Conservation (phyloP, 495 filamentous ascomycete genomes). For the Neurospora hispaniola region DNA sequence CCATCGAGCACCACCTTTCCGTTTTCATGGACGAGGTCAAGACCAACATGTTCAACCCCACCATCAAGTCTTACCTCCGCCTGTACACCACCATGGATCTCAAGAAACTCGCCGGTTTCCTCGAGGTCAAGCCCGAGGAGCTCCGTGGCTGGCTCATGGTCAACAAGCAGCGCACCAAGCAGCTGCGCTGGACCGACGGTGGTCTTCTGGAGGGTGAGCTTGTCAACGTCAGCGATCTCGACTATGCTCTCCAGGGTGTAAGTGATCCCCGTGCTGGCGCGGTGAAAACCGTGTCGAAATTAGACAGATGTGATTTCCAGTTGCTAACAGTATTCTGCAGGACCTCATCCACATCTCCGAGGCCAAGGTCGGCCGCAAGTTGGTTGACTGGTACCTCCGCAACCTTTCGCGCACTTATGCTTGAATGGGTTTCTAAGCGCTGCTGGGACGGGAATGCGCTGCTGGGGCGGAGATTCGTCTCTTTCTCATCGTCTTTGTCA, state of each 20-base stretch:
- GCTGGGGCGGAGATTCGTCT: background rate
- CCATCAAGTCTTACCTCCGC: conserved; percentile 93
- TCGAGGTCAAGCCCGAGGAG: conserved; percentile 88
- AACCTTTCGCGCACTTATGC: conserved; percentile 88
- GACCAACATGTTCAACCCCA: conserved; percentile 90
- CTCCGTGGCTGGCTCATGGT: conserved; percentile 83
- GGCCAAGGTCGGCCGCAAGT: conserved; percentile 90
- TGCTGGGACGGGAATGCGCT: background rate
- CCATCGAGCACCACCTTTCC: conserved; percentile 88
- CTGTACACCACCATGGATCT: conserved; percentile 99
- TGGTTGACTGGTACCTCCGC: conserved; percentile 98
- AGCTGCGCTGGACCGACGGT: conserved; percentile 88
- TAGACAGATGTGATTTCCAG: background rate
- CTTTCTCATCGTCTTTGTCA: conserved; percentile 1
- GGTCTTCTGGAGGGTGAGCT: conserved; percentile 85
- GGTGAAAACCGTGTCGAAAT: background rate
- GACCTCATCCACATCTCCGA: conserved; percentile 98
- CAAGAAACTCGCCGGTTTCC: conserved; percentile 93
- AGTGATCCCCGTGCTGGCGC: conserved; percentile 23
- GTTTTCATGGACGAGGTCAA: conserved; percentile 99
- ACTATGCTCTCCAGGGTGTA: conserved; percentile 91
- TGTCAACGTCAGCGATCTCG: conserved; percentile 81
- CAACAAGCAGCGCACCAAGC: conserved; percentile 96
- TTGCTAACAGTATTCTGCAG: conserved; percentile 20
- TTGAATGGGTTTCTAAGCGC: conserved; percentile 3